phyloP scores from a whole-genome alignment of 2,329 filamentous ascomycete genomes.

The Fusarium coicis region DNA sequence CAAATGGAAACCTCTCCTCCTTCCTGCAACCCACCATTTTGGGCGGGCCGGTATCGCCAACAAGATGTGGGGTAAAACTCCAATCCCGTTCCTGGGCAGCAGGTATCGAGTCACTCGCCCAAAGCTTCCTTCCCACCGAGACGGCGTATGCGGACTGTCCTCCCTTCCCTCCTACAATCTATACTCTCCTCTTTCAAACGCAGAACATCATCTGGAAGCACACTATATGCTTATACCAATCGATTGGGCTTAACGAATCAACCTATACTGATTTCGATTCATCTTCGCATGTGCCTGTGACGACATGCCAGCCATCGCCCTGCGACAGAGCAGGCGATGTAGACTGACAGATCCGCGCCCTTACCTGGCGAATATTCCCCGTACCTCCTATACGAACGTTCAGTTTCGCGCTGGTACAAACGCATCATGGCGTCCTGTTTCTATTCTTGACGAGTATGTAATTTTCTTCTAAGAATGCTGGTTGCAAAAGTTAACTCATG shows the following conservation, averaged over 20 bases:
- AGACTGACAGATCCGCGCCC: slow-evolving; percentile 43
- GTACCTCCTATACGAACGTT: slow-evolving; percentile 12
- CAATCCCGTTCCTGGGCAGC: slow-evolving; percentile 15
- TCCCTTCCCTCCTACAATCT: not conserved
- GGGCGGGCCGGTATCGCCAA: slow-evolving; percentile 42
- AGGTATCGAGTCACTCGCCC: slow-evolving; percentile 33
- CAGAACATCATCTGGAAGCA: not conserved
- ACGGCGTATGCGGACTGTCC: slow-evolving; percentile 31
- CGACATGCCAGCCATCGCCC: slow-evolving; percentile 58
- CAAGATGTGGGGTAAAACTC: slow-evolving; percentile 43
- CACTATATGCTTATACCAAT: not conserved
- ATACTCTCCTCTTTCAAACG: not conserved
- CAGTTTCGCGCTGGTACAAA: slow-evolving; percentile 40
- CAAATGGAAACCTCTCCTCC: not conserved
- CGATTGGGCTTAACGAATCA: slow-evolving; percentile 3
- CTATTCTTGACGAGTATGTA: slow-evolving; percentile 71
- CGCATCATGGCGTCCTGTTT: slow-evolving; percentile 70
- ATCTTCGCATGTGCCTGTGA: slow-evolving; percentile 50
- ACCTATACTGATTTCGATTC: not conserved
- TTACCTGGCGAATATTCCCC: slow-evolving; percentile 22
- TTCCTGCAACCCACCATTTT: slow-evolving; percentile 36
- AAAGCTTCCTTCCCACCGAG: slow-evolving; percentile 37
- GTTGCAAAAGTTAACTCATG: slow-evolving; percentile 29
- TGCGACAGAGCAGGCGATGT: slow-evolving; percentile 58
- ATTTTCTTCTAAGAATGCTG: not conserved